These are phyloP conservation scores for Cercospora citrullina DNA, from an alignment of 2,329 filamentous ascomycete species.

Conservation along the genomic window DNA sequence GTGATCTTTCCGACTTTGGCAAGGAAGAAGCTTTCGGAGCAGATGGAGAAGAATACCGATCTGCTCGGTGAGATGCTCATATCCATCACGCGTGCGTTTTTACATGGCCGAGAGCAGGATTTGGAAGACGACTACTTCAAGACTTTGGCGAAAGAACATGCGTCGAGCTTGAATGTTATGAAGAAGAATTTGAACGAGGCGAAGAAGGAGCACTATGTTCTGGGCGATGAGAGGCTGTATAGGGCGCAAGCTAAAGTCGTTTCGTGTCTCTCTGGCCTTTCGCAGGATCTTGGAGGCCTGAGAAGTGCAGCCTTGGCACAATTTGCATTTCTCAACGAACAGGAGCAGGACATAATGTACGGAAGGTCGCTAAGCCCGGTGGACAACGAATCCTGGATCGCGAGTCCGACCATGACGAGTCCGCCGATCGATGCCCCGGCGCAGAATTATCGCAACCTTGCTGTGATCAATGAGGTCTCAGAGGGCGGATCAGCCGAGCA, in stretches of 20 bases:
- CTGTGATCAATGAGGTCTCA: constrained; percentile 46
- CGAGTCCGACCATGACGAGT: constrained; percentile 14
- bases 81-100: constrained; percentile 77
- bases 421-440: constrained; percentile 16
- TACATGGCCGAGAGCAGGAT: constrained; percentile 79
- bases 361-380: constrained; percentile 11
- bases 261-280: constrained; percentile 78
- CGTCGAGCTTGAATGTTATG: constrained; percentile 66
- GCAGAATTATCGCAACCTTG: constrained; percentile 39
- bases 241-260: constrained; percentile 75
- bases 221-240: constrained; percentile 78
- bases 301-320: constrained; percentile 87
- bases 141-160: constrained; percentile 60
- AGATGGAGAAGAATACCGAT: constrained; percentile 71
- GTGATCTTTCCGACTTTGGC: constrained; percentile 78
- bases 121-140: constrained; percentile 66
- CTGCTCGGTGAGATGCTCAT: constrained; percentile 79
- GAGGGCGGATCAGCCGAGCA: constrained; percentile 28
- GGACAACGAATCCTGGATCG: constrained; percentile 17
- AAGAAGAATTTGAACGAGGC: constrained; percentile 79
- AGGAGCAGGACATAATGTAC: constrained; percentile 22
- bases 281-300: constrained; percentile 86
- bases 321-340: constrained; percentile 76
- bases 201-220: constrained; percentile 82
- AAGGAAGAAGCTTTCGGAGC: constrained; percentile 68